Percentiles rank a stretch among this genome's conserved stretches.
Evolutionary conservation across 805 yeast species (phyloP).

Genomic region (Spathaspora girioi): DNA sequence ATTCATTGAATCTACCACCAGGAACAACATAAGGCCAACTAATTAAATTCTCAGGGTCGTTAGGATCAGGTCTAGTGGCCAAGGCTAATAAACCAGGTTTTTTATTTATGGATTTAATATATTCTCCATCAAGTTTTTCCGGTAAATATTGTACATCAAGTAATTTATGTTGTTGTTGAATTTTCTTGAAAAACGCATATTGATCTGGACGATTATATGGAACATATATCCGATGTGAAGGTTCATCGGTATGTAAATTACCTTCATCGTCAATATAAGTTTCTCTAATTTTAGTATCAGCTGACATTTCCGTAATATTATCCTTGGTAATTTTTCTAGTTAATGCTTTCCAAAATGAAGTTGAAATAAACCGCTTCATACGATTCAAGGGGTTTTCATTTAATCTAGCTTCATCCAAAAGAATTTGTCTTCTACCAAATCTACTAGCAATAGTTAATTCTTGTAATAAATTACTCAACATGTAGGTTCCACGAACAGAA

Average conservation of each 20-base stretch:
- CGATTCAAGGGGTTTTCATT: slow-evolving; percentile 86
- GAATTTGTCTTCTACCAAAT: slow-evolving; percentile 72
- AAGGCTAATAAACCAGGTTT: slow-evolving; percentile 85
- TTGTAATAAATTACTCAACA: slow-evolving; percentile 81
- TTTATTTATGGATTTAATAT: slow-evolving; percentile 68
- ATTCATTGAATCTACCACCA: slow-evolving; percentile 94
- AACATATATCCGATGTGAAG: slow-evolving; percentile 72
- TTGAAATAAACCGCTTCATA: slow-evolving; percentile 65
- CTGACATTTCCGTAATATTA: slow-evolving; percentile 66
- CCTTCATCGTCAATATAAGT: slow-evolving; percentile 35
- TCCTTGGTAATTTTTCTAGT: slow-evolving; percentile 67
- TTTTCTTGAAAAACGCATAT: slow-evolving; percentile 58
- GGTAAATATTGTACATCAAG: slow-evolving; percentile 81
- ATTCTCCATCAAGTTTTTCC: slow-evolving; percentile 67
- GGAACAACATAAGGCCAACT: slow-evolving; percentile 92
- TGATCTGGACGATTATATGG: slow-evolving; percentile 71
- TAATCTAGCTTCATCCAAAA: slow-evolving; percentile 77
- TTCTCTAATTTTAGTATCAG: slow-evolving; percentile 70
- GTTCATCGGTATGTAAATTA: slow-evolving; percentile 33
- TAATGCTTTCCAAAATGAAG: slow-evolving; percentile 76
- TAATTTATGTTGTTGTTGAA: slow-evolving; percentile 51
- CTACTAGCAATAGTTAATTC: slow-evolving; percentile 84
- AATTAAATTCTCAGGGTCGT: slow-evolving; percentile 46
- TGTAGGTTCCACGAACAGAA: slow-evolving; percentile 82
- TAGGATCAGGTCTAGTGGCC: slow-evolving; percentile 62